Percentiles rank a stretch among this genome's conserved stretches.
Conservation (phyloP, 1,284 basidiomycete species). For the Pisolithus thermaeus region DNA sequence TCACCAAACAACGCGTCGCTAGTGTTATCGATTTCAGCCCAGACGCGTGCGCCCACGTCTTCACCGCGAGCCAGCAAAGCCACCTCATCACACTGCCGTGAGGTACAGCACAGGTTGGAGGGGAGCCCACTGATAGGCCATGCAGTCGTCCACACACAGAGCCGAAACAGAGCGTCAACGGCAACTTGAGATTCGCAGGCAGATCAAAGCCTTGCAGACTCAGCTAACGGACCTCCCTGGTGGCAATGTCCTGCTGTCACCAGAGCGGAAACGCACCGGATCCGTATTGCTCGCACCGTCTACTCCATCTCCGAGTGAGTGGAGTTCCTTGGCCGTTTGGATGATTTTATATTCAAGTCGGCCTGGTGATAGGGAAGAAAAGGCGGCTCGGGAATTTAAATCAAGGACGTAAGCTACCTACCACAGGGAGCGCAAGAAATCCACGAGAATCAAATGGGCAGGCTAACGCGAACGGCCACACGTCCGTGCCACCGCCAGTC, state of each 20-base stretch:
- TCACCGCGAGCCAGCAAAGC: neutral
- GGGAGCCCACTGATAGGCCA: constrained; percentile 7
- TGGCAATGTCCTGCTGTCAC: constrained; percentile 31
- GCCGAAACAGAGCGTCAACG: constrained; percentile 20
- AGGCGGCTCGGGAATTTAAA: constrained; percentile 21
- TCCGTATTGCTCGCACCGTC: constrained; percentile 48
- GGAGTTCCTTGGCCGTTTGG: constrained; percentile 1
- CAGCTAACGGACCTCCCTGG: constrained; percentile 35
- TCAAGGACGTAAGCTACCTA: constrained; percentile 17
- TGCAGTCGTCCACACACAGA: constrained; percentile 33
- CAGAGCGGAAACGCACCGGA: constrained; percentile 44
- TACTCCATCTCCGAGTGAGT: constrained; percentile 67
- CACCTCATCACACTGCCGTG: neutral
- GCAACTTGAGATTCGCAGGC: constrained; percentile 35
- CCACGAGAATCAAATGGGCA: constrained; percentile 9
- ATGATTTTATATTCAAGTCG: constrained; percentile 9
- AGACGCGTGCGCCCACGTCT: constrained; percentile 13
- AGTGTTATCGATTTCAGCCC: neutral
- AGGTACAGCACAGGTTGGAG: neutral
- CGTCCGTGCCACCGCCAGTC: neutral
- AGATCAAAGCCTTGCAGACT: constrained; percentile 38
- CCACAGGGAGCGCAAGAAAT: constrained; percentile 7
- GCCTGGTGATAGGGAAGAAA: constrained; percentile 44
- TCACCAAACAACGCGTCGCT: constrained; percentile 15
- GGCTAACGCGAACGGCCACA: constrained; percentile 2